phyloP scores from a whole-genome alignment of 345 rosid genomes.

The Arabis alpina region DNA sequence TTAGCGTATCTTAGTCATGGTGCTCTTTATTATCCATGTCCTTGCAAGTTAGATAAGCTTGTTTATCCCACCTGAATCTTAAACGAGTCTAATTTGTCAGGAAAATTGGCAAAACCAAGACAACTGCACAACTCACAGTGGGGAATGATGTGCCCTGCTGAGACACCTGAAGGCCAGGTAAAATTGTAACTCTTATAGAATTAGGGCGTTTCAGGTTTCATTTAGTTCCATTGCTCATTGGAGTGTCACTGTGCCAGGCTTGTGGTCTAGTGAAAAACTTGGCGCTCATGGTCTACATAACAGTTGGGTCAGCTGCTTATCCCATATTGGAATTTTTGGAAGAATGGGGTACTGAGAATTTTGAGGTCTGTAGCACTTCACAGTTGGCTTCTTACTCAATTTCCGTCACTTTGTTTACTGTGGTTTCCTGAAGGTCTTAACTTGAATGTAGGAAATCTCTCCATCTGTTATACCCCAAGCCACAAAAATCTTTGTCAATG shows the following conservation, averaged over 20 bases:
- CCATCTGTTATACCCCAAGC: slow-evolving; percentile 96
- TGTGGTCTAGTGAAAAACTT: slow-evolving; percentile 98
- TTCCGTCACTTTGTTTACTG: slow-evolving; percentile 9
- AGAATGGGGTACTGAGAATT: slow-evolving; percentile 98
- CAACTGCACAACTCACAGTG: slow-evolving; percentile 99
- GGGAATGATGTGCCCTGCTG: slow-evolving; percentile 99
- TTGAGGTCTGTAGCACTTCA: slow-evolving; percentile 65
- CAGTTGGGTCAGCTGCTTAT: slow-evolving; percentile 96
- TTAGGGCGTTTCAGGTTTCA: slow-evolving; percentile 12
- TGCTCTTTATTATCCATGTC: slow-evolving; percentile 1
- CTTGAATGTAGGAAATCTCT: slow-evolving; percentile 78
- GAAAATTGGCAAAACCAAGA: slow-evolving; percentile 97
- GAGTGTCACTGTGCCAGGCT: slow-evolving; percentile 54
- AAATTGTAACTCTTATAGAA: slow-evolving; percentile 27
- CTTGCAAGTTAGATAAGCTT: slow-evolving; percentile 14
- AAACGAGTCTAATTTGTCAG: slow-evolving; percentile 48
- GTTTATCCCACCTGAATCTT: slow-evolving; percentile 19
- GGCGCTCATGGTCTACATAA: slow-evolving; percentile 96
- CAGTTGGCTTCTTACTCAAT: slow-evolving; percentile 10
- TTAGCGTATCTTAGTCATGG: slow-evolving; percentile 11
- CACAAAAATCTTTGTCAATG: slow-evolving; percentile 92
- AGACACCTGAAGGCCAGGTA: slow-evolving; percentile 99
- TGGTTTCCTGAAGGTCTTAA: slow-evolving; percentile 29
- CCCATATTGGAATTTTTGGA: slow-evolving; percentile 92
- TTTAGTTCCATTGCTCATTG: slow-evolving; percentile 12